Base-by-base conservation (phyloP, 108 stramenopile genomes). In the Conticribra weissflogii region DNA sequence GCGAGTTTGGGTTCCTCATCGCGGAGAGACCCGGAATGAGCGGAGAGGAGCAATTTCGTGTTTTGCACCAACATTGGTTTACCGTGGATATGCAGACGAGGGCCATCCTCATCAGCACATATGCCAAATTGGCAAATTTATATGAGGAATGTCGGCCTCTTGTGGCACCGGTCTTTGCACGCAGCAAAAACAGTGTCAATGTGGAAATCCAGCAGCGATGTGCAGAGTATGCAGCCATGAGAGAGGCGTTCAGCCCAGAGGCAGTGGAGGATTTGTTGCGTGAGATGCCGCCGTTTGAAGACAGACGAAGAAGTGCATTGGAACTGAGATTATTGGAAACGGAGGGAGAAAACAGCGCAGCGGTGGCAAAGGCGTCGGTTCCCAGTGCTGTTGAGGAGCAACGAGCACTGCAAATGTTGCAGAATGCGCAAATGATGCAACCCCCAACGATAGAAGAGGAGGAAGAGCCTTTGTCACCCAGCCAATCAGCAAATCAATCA, bases 1-100 rank as follows among this genome's bases (percentile, higher is more conserved):
- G 98, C 22, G 98, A 99, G 74, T 98, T 98, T 66, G 98, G 98
- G 7, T 97, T 96, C 78, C 79, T 97, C 58, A 95, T 99, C 45
- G 96, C 95, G 2, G 96, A 97, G 74, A 78, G 95, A 67, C 92
- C 93, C 16, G 88, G 93, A 33, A 93, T 90, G 89, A 88, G 87
- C 64, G 93, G 94, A 14, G 91, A 96, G 66, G 92, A 93, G 48
- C 97, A 97, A 78, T 97, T 98, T 63, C 84, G 83, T 31, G 96
- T 93, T 29, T 75, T 99, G 56, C 95, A 99, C 70, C 96, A 98
- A 67, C 97, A 98, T 78, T 98, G 97, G 90, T 78, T 85, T 16
- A 91, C 83, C 25, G 85, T 83, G 14, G 83, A 90, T 55, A 54
- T 71, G 8, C 66, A 75, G 25, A 94, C 95, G 27, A 83, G 92